Evolutionary conservation across 257 asterid species (phyloP).

Genomic region (Dorcoceras hygrometricum): DNA sequence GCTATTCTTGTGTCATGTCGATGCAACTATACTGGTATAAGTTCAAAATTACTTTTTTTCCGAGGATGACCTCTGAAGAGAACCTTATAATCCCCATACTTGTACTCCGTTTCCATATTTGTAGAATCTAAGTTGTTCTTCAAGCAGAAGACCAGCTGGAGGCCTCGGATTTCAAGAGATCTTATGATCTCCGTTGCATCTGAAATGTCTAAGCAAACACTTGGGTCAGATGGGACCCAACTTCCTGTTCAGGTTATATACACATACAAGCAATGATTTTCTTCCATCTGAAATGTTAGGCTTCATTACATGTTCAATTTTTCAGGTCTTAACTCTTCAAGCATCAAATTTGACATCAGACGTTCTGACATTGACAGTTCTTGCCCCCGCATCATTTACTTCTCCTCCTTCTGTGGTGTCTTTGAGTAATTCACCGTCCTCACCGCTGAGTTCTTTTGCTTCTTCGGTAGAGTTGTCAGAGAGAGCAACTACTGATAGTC

Average conservation of each 20-base stretch:
- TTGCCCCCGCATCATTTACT: conserved; percentile 95
- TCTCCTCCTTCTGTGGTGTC: conserved; percentile 89
- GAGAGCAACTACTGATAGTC: conserved; percentile 38
- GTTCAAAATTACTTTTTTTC: conserved; percentile 17
- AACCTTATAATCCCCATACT: conserved; percentile 20
- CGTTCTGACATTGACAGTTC: conserved; percentile 86
- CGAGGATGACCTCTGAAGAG: conserved; percentile 13
- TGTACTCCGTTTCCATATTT: conserved; percentile 28
- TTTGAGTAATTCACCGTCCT: conserved; percentile 59
- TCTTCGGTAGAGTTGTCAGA: conserved; percentile 42
- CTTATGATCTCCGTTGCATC: conserved; percentile 94
- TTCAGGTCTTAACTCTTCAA: conserved; percentile 93
- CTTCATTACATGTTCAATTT: conserved; percentile 33
- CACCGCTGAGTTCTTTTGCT: conserved; percentile 55
- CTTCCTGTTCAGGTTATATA: conserved; percentile 84
- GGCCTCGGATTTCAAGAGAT: conserved; percentile 85
- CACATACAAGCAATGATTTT: conserved; percentile 23
- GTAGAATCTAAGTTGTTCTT: conserved; percentile 90
- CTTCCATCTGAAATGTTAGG: conserved; percentile 19
- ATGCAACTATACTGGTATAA: conserved; percentile 86
- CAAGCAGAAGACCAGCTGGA: conserved; percentile 88
- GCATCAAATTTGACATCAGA: conserved; percentile 90
- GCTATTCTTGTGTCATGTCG: conserved; percentile 96
- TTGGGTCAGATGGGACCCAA: conserved; percentile 68
- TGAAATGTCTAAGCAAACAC: conserved; percentile 76